Evolutionary conservation across 768 basidiomycete genomes (phyloP).

Genomic region (Cystobasidiopsis lactophilus): DNA sequence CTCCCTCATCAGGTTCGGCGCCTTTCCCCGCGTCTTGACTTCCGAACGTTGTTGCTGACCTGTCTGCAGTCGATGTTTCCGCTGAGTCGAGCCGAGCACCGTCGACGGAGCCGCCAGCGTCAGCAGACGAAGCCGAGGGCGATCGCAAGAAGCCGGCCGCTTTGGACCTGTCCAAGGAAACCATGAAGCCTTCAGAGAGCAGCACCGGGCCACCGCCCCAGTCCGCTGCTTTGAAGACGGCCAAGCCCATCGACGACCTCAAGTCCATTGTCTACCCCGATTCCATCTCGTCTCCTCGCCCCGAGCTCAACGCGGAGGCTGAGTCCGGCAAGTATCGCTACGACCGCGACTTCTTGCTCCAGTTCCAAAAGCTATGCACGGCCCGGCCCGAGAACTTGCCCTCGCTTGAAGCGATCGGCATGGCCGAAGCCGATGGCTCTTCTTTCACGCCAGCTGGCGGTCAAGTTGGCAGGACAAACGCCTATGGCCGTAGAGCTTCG

Average conservation of each 20-base stretch:
- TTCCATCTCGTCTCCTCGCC: conserved; percentile 53
- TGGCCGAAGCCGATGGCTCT: conserved; percentile 34
- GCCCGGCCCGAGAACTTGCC: conserved; percentile 84
- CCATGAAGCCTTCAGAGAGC: background rate
- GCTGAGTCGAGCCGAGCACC: conserved; percentile 15
- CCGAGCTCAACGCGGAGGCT: conserved; percentile 62
- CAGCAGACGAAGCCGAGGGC: conserved; percentile 14
- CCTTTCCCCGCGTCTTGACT: conserved; percentile 4
- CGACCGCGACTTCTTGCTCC: conserved; percentile 87
- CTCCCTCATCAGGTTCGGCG: background rate
- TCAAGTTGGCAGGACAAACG: conserved; percentile 9
- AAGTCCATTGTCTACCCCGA: conserved; percentile 56
- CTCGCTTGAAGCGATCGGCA: conserved; percentile 69
- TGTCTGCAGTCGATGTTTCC: conserved; percentile 12
- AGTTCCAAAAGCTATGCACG: conserved; percentile 85
- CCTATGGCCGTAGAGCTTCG: conserved; percentile 6
- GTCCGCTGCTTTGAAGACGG: conserved; percentile 38
- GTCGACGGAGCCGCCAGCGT: conserved; percentile 16
- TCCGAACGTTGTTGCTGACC: conserved; percentile 11
- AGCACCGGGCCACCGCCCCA: conserved; percentile 16
- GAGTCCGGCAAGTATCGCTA: conserved; percentile 89
- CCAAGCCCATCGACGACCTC: conserved; percentile 66
- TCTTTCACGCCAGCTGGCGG: conserved; percentile 15
- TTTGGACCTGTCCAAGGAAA: background rate
- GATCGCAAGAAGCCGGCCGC: conserved; percentile 6